These are phyloP conservation scores for Pythium aquatile DNA, from an alignment of 352 stramenopile species.

Conservation along the genomic window DNA sequence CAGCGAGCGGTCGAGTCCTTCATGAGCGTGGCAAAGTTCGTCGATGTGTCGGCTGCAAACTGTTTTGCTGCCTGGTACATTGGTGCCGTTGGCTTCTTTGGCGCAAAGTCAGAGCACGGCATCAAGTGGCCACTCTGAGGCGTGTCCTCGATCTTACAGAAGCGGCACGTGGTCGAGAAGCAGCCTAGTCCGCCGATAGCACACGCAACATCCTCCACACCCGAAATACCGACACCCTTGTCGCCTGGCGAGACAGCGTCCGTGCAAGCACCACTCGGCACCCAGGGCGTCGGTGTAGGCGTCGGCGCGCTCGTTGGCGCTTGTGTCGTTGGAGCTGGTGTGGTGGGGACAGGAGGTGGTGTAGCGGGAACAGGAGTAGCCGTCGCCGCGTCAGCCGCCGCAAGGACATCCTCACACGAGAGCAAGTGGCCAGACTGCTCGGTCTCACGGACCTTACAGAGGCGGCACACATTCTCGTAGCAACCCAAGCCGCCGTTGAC, in stretches of 20 bases:
- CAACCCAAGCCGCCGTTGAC: conserved; percentile 27
- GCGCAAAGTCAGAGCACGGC: conserved; percentile 16
- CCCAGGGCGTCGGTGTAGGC: conserved; percentile 2
- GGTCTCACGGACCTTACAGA: conserved; percentile 27
- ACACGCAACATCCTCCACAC: conserved; percentile 5
- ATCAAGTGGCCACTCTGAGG: conserved; percentile 13
- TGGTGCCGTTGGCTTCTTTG: background rate
- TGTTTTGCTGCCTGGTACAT: conserved; percentile 13
- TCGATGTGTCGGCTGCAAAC: conserved; percentile 7
- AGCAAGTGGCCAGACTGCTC: conserved; percentile 13
- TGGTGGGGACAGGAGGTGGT: background rate
- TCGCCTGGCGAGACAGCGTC: conserved; percentile 20
- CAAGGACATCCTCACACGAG: conserved; percentile 17
- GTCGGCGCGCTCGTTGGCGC: background rate
- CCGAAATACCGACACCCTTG: conserved; percentile 21
- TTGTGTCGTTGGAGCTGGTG: background rate
- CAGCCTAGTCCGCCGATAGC: conserved; percentile 21
- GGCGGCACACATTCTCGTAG: conserved; percentile 25
- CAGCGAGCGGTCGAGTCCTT: conserved; percentile 15
- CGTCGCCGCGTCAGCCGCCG: background rate
- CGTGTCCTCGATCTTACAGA: conserved; percentile 25
- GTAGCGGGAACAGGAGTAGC: background rate
- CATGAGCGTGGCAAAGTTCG: conserved; percentile 5
- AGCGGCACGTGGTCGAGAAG: conserved; percentile 27
- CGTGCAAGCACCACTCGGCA: conserved; percentile 8